phyloP scores from a whole-genome alignment of 2,329 filamentous ascomycete species.

The Clonostachys solani region DNA sequence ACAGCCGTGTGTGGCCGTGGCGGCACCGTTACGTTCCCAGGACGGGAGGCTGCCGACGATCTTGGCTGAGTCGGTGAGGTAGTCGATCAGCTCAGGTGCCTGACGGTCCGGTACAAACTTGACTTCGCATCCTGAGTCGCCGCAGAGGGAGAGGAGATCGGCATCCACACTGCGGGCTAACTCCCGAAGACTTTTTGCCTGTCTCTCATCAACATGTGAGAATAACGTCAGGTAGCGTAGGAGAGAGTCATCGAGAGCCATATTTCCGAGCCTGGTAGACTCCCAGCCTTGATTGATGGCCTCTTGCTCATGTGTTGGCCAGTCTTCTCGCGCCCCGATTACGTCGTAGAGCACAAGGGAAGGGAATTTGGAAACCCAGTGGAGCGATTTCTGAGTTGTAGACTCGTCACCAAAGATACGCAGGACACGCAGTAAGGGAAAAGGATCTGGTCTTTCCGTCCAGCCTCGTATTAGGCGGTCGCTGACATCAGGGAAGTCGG shows the following conservation, averaged over 20 bases:
- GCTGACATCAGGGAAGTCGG: conserved; percentile 27
- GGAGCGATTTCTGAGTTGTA: conserved; percentile 32
- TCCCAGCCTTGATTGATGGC: conserved; percentile 26
- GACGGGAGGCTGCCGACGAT: conserved; percentile 12
- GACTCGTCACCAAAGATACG: conserved; percentile 36
- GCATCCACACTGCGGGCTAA: conserved; percentile 24
- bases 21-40: conserved; percentile 20
- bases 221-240: conserved; percentile 28
- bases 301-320: conserved; percentile 16
- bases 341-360: conserved; percentile 39
- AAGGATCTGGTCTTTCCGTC: conserved; percentile 32
- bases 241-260: conserved; percentile 18
- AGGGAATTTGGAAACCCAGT: conserved; percentile 35
- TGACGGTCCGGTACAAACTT: conserved; percentile 20
- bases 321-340: conserved; percentile 25
- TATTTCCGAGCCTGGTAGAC: conserved; percentile 5
- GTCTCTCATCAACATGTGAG: conserved; percentile 16
- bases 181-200: conserved; percentile 13
- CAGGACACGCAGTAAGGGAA: conserved; percentile 41
- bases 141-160: conserved; percentile 24
- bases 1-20: conserved; percentile 19
- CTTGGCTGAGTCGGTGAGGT: conserved; percentile 24
- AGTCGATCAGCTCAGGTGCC: conserved; percentile 24
- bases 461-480: conserved; percentile 43
- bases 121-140: conserved; percentile 23